Evolutionary conservation across 192 early-diverging fungal genomes (phyloP), one percentile per base, ranked within the genome.

Genomic region (Cetraspora pellucida): DNA sequence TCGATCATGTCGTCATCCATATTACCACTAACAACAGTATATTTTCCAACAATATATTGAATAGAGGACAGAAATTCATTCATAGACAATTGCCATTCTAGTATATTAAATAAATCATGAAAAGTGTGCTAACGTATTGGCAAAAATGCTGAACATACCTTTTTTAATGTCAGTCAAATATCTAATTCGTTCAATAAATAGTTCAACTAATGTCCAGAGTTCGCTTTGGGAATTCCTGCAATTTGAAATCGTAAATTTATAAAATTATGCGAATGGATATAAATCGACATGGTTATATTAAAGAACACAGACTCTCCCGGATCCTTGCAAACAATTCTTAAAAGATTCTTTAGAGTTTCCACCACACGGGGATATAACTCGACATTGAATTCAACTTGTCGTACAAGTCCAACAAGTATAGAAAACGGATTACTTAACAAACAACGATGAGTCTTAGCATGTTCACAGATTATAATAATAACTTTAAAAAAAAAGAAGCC

Each of bases 121-220:
- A 37, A 37, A n/a, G n/a, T 37, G 1, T 37, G 37, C 7, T 37
- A 37, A 7, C 1, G 37, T 7, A 2, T 37, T 37, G 37, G 7
- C 1, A 37, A 25, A 25, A 70, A 21, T n/a, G 25, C 9, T n/a
- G 17, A 19, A 14, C 10, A 50, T 72, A 72, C 70, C 50, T 58
- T 83, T 75, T 59, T 81, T 75, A 13, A 81, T 57, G 47, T 83
- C 73, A 5, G 75, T 71, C 59, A 81, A 78, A 60, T 65, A 74
- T 17, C 77, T 79, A 25, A 83, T 72, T 30, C 75, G 77, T 19
- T 83, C 82, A 11, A 84, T 75, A 81, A 89, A 87, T 23, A 80
- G 76, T 47, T 80, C 78, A 3, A 87, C 75, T 17, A 89, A 80
- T 14, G 83, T 85, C 86, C 86, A 89, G 3, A 85, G 74, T 80